Conservation (phyloP, 108 stramenopile genomes). For the Cyclostephanos invisitatus region DNA sequence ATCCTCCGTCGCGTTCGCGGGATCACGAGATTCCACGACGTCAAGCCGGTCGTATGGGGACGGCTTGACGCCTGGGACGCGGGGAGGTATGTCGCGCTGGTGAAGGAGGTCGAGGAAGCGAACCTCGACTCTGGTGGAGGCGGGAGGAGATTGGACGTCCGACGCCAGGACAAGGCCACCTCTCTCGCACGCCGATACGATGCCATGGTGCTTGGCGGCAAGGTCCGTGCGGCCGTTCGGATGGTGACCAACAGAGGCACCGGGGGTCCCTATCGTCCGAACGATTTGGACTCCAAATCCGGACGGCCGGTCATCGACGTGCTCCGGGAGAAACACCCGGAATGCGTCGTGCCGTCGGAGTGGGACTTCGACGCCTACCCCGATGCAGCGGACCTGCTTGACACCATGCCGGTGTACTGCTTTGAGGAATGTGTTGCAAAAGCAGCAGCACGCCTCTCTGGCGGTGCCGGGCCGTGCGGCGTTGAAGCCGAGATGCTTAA, state of each 20-base stretch:
- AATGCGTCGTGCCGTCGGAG: neutral
- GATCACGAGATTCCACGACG: slow-evolving; percentile 6
- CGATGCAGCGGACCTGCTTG: slow-evolving; percentile 2
- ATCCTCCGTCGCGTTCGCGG: no score
- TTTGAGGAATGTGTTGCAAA: slow-evolving; percentile 25
- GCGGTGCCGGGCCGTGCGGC: slow-evolving; percentile 12
- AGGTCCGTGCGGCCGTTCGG: slow-evolving; percentile 19
- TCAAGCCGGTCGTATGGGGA: neutral
- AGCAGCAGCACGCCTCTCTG: slow-evolving; percentile 29
- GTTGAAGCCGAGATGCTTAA: slow-evolving; percentile 19
- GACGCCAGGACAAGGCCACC: neutral
- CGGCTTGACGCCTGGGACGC: no score
- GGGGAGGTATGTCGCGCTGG: no score
- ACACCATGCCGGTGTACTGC: slow-evolving; percentile 19
- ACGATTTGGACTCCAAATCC: slow-evolving; percentile 16
- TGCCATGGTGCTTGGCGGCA: slow-evolving; percentile 15
- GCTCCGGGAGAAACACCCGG: slow-evolving; percentile 22
- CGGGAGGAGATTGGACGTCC: neutral
- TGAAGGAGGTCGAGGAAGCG: neutral
- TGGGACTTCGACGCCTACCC: slow-evolving; percentile 14
- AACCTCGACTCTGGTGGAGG: neutral
- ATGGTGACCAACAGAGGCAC: slow-evolving; percentile 11
- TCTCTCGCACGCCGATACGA: neutral
- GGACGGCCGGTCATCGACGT: slow-evolving; percentile 3
- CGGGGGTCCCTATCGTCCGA: slow-evolving; percentile 14